Conservation (phyloP, 179 eudicot genomes). For the Gypsophila paniculata region DNA sequence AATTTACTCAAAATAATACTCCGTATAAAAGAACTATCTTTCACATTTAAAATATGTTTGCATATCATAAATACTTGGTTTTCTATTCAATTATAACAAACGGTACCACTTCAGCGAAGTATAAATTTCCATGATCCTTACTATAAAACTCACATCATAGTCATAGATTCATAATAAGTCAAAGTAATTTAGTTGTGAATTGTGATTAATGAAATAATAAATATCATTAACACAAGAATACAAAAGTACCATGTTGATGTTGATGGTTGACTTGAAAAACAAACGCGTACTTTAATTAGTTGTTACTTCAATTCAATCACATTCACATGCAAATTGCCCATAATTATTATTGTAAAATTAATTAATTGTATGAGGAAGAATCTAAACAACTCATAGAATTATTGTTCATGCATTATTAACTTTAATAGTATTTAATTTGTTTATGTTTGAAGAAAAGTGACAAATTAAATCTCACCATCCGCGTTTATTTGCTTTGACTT, state of each 20-base stretch:
- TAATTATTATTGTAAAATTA: too few species aligned
- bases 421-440: neutral
- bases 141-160: neutral
- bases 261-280: neutral
- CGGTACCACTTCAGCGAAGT: too few species aligned
- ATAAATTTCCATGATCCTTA: too few species aligned
- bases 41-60: too few species aligned
- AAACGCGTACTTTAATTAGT: slow-evolving; percentile 3
- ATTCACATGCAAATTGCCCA: neutral
- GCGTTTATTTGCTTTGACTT: neutral
- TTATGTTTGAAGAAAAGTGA: neutral
- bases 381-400: neutral
- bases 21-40: too few species aligned
- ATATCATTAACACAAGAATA: neutral
- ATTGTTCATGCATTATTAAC: neutral
- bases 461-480: neutral
- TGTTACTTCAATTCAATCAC: neutral
- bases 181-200: neutral
- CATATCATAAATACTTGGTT: too few species aligned
- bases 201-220: neutral
- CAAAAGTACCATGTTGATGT: neutral
- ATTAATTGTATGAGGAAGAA: neutral
- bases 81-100: too few species aligned
- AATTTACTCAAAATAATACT: too few species aligned
- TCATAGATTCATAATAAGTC: neutral